These are phyloP conservation scores for Rhodosporidiobolus odoratus DNA, from an alignment of 768 basidiomycete species.

Conservation along the genomic window DNA sequence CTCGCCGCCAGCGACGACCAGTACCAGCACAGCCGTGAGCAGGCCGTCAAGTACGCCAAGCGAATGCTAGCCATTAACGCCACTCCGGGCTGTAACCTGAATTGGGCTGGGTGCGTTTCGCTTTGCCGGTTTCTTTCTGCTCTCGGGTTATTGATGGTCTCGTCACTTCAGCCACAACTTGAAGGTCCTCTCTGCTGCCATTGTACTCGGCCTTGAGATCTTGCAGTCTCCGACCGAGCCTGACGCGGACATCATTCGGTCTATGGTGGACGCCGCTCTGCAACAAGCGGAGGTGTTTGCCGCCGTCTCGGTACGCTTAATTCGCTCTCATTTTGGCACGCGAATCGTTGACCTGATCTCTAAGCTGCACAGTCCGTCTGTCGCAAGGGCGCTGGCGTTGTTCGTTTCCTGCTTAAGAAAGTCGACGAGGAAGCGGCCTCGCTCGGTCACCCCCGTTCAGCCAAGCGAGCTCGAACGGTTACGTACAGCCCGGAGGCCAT, in stretches of 20 bases:
- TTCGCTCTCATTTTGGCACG: not conserved
- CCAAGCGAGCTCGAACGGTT: constrained; percentile 11
- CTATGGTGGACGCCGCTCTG: not conserved
- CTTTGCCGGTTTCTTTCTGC: too few relatives aligned
- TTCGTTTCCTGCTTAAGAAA: constrained; percentile 15
- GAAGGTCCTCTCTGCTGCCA: constrained; percentile 9
- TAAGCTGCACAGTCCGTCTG: not conserved
- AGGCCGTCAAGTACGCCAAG: constrained; percentile 27
- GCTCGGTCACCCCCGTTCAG: not conserved
- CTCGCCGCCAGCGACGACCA: constrained; percentile 19
- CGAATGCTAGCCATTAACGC: constrained; percentile 22
- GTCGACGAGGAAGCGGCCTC: not conserved
- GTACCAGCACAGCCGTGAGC: constrained; percentile 25
- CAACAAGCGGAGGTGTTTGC: not conserved
- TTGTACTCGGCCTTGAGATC: constrained; percentile 12
- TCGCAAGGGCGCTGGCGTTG: not conserved
- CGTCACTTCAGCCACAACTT: not conserved
- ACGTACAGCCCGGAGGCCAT: constrained; percentile 9
- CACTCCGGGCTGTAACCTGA: not conserved
- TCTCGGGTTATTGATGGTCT: too few relatives aligned
- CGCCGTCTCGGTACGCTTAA: not conserved
- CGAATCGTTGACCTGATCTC: not conserved
- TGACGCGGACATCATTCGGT: not conserved
- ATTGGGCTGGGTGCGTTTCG: not conserved
- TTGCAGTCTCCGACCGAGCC: constrained; percentile 20